Evolutionary conservation across 2,329 filamentous ascomycete genomes (phyloP).

Genomic region (Apiospora rasikravindrae): DNA sequence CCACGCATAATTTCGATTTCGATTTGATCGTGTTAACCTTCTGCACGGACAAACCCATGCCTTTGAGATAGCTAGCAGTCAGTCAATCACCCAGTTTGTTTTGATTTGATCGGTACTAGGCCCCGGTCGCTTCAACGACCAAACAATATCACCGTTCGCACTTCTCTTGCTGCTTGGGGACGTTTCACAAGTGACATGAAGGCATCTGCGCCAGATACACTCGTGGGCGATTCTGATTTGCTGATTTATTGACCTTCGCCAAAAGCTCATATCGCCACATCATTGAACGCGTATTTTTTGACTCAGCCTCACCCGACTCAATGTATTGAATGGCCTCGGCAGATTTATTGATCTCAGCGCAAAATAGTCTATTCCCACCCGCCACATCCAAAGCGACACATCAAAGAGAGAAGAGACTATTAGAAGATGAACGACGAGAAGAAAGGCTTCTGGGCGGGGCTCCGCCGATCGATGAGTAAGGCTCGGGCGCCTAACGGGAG

Average conservation of each 20-base stretch:
- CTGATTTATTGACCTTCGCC: neutral
- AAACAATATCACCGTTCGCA: neutral
- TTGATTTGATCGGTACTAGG: neutral
- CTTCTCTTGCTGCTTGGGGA: neutral
- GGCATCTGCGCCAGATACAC: constrained; percentile 3
- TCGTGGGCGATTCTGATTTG: constrained; percentile 17
- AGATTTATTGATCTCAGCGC: neutral
- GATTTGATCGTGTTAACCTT: constrained; percentile 7
- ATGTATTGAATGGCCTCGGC: neutral
- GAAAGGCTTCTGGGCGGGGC: constrained; percentile 53
- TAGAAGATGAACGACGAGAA: constrained; percentile 37
- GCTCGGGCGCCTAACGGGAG: constrained; percentile 41
- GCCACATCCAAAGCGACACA: neutral
- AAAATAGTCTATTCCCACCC: neutral
- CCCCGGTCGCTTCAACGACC: constrained; percentile 10
- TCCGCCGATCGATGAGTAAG: constrained; percentile 55
- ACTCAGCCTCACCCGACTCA: constrained; percentile 5
- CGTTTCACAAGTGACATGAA: constrained; percentile 14
- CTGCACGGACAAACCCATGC: constrained; percentile 11
- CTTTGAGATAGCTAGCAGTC: neutral
- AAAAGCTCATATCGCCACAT: constrained; percentile 9
- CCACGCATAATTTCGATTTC: constrained; percentile 4
- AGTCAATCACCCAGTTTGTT: constrained; percentile 11
- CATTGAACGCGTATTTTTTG: constrained; percentile 12
- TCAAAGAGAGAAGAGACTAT: neutral